A percentile compares a stretch with the other conserved stretches of the same genome.
Conservation (phyloP, 345 rosid genomes). For the Hevea brasiliensis region DNA sequence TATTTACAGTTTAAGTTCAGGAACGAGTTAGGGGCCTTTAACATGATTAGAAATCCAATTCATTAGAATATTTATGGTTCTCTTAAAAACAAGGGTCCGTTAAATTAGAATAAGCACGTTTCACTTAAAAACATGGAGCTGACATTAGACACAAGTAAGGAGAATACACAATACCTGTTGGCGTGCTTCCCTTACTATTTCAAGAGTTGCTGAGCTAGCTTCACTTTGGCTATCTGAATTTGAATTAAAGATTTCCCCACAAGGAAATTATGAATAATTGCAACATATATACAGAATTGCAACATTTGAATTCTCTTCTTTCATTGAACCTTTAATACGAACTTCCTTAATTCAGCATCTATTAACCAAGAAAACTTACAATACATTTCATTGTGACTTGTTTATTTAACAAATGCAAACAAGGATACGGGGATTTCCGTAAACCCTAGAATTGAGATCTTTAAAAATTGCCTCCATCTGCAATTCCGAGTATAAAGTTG, state of each 20-base stretch:
- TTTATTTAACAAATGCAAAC: neutral
- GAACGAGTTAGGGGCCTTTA: neutral
- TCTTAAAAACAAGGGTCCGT: neutral
- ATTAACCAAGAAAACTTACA: neutral
- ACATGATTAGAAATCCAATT: neutral
- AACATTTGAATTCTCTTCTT: neutral
- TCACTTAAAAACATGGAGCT: neutral
- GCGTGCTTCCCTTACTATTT: slow-evolving; percentile 68
- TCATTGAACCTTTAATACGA: neutral
- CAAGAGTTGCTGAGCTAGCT: slow-evolving; percentile 60
- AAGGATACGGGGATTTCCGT: slow-evolving; percentile 98
- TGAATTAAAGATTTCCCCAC: slow-evolving; percentile 30
- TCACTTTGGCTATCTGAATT: slow-evolving; percentile 85
- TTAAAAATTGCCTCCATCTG: slow-evolving; percentile 85
- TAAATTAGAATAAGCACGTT: no score
- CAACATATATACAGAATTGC: neutral
- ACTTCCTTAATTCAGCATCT: neutral
- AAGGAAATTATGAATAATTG: neutral
- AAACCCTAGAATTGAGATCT: slow-evolving; percentile 58
- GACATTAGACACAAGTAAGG: neutral
- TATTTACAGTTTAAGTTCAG: neutral
- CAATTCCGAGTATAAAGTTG: slow-evolving; percentile 88
- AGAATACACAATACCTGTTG: slow-evolving; percentile 55
- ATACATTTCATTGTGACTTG: no score
- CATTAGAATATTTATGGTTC: neutral